Base-by-base conservation (phyloP, 495 filamentous ascomycete species). In the Aspergillus carlsbadensis region DNA sequence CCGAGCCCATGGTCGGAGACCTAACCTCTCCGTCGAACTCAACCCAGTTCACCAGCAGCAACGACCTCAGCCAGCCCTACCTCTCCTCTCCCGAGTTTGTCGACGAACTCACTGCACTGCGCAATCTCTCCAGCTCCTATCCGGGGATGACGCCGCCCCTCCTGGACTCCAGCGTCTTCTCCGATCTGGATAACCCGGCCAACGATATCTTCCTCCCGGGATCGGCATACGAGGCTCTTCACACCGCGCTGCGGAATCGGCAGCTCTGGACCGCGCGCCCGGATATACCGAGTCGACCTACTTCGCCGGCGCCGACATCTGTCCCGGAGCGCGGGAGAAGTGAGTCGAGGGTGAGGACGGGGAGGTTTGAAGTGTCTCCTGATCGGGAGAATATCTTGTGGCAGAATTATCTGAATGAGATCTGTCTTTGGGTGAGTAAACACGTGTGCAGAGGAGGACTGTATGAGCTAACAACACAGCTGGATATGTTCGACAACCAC, bases 401-500 rank as follows among this genome's bases (percentile, higher is more conserved):
- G 65, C 69, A 72, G 56, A 79, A 77, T 39, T 77, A 73, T 60
- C 60, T 78, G 34, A 65, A 71, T 18, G 66, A 76, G 45, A 70
- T 76, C 2, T 75, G 74, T 24, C 66, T 72, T 39, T 77, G 76
- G 65, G 68, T 71, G 21, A 56, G n/a, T 34, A 33, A 1, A 36
- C 20, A n/a, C n/a, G n/a, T n/a, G 17, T 11, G 21, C 4, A 31
- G 18, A 37, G 11, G 42, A 14, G 10, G 2, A 31, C n/a, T 46
- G 14, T 29, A 31, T 1, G 35, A 48, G 6, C 46, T 49, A 17
- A 49, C 18, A 35, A 14, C 15, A 44, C 20, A 63, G 76, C 74
- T 78, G 10, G 77, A 79, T 55, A 79, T 75, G 72, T 79, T 79
- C 52, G 77, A 78, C 52, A 67, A 67, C 29, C 59, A 72, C 53